Base-by-base conservation (phyloP, 2,329 filamentous ascomycete genomes). In the Trichoderma semiorbis region DNA sequence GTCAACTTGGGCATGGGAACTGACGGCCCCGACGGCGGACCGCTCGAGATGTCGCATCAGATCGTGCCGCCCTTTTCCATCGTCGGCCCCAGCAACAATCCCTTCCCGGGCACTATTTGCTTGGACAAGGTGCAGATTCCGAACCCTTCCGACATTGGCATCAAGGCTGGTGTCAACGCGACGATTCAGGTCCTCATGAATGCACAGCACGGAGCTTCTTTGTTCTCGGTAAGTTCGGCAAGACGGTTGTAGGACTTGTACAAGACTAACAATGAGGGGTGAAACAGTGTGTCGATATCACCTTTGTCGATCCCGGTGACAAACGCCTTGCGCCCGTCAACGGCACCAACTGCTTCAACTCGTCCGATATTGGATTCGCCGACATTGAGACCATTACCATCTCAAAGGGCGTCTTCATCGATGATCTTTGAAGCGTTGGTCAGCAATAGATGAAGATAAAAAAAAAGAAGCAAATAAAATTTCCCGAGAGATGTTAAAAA, bases 1-100 rank as follows among this genome's bases (percentile, higher is more conserved):
- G 85, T 98, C 83, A 98, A 98, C 84, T 86, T 98, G 69, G 96
- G 96, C 75, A 90, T 95, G 75, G 94, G 93, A 74, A 93, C 87
- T 39, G 85, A 87, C 12, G 89, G 88, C 0, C 89, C 89, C 16
- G 85, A 87, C 72, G 78, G 81, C 72, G 89, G 92, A 7, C 95
- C 96, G 0, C 81, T 83, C 5, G 98, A 98, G 85, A 97, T 97
- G 91, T 95, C 93, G 74, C 89, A 92, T 80, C 85, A 89, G 26
- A 96, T 98, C 88, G 83, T 95, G 1, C 85, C 90, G 14, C 89
- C 92, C 43, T 95, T 98, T 83, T 90, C 95, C 80, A 90, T 98
- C 78, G 85, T 90, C 36, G 95, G 95, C 0, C 95, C 95, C 1
- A 88, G 87, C 60, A 96, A 94, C 81, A 87, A 91, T 72, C 90